Evolutionary conservation across 2,329 filamentous ascomycete species (phyloP), one percentile per base, ranked within the genome.

Genomic region (Zasmidium cellare): DNA sequence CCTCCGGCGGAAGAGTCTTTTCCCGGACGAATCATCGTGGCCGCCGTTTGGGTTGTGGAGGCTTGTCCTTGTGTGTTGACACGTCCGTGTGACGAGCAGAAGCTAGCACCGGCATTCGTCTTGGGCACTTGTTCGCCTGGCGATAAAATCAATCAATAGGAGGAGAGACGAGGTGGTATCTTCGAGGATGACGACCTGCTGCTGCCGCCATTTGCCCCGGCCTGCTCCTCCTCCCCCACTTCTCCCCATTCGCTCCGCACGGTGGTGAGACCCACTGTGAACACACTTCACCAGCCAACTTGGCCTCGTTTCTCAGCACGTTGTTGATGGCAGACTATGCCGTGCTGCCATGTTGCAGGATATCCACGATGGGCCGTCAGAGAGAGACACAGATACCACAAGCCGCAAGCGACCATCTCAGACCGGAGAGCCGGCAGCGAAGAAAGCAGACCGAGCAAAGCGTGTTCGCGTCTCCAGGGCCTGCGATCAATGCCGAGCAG

Each of bases 381-480:
- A 59, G 50, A 45, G 56, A 41, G 57, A 58, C 18, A 44, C 44
- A 16, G 46, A 44, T 20, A 31, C 25, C 22, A 38, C 51, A 12
- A 60, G 57, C 23, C 55, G 46, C 19, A 65, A 67, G 55, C 57
- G 63, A 35, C 38, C 55, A 49, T 35, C 35, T 5, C 35, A 41
- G 7, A 18, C 35, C 7, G 35, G 7, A 41, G 35, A 41, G 25
- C 25, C 25, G 25, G 58, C 56, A 41, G 53, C 62, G 38, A 58
- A 57, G 47, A 57, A 57, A 45, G 53, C 50, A 45, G 62, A 65
- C 70, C 75, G 75, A 31, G 72, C 74, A 46, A 88, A 88, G 69
- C 79, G 85, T 47, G 84, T 70, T 14, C 61, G 71, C 16, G 71
- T 74, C 3, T 71, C 70, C 67, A 73, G 63, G 85, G 71, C 71